Conservation (phyloP, 2,329 filamentous ascomycete genomes). For the Penicillium olsonii region DNA sequence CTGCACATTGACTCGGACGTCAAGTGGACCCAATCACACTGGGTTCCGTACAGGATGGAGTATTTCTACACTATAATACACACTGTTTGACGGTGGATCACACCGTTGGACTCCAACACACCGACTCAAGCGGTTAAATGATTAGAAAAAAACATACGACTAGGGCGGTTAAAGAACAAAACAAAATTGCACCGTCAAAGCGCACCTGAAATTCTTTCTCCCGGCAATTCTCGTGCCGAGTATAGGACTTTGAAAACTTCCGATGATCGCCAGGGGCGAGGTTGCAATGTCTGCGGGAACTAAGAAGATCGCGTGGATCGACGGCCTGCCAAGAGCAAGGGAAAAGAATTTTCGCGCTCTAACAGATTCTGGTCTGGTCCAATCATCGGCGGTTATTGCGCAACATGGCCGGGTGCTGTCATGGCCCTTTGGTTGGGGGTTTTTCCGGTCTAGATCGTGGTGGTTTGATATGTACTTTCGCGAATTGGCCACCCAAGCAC, state of each 20-base stretch:
- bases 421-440: background rate
- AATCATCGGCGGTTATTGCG: background rate
- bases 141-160: background rate
- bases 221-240: background rate
- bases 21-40: background rate
- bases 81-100: too few relatives aligned
- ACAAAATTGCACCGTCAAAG: background rate
- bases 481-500: background rate
- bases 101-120: background rate
- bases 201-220: background rate
- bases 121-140: background rate
- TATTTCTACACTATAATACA: too few relatives aligned
- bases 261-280: slow-evolving; percentile 13
- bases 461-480: background rate
- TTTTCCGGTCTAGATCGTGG: slow-evolving; percentile 1
- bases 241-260: background rate
- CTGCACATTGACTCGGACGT: background rate
- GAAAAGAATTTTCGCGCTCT: slow-evolving; percentile 2
- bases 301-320: slow-evolving; percentile 6
- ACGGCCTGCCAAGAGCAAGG: slow-evolving; percentile 1
- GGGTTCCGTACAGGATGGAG: background rate
- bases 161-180: background rate
- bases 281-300: slow-evolving; percentile 7
- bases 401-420: background rate
- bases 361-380: background rate